Evolutionary conservation across 495 filamentous ascomycete species (phyloP), one percentile per base, ranked within the genome.

Genomic region (Talaromyces wortmannii): DNA sequence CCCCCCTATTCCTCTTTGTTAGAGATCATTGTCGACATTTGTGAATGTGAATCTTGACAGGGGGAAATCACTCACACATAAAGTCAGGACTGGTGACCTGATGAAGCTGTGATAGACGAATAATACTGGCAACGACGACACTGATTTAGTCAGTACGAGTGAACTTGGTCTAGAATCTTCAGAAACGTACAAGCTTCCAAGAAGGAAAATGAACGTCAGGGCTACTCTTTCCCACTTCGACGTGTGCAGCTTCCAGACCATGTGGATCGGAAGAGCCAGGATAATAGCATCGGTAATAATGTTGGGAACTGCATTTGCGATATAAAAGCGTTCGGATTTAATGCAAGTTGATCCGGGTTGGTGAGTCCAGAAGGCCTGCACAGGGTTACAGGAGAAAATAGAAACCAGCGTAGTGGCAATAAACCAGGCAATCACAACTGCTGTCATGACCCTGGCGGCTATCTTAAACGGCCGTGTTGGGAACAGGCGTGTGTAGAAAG

Each of bases 181-280:
- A 31, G 55, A 30, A 31, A 56, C 60, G 48, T 59, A 73, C 70
- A 73, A 55, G 6, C 63, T 32, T 45, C 78, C 74, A 5, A 77
- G 53, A 7, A 67, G 32, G 55, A 79, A 80, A 15, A 79, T 71
- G 10, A 58, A 60, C 0, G 71, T 64, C 4, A 78, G 62, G 32
- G 70, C 63, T 29, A 67, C 40, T 46, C 72, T 76, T 55, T 75
- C 64, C 6, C 57, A 63, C 31, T 56, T 57, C 12, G 71, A 67
- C 46, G 79, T 70, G 1, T 73, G 71, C 11, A 78, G 57, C 0
- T 60, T 61, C 65, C 68, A 71, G 16, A 82, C 63, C 7, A 67
- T 68, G 7, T 76, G 77, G 44, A 84, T 65, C 0, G 82, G 82
- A 44, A 83, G 73, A 0, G 78, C 30, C 16, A 80, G 63, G 7